Evolutionary conservation across 805 yeast species (phyloP), one percentile per base, ranked within the genome.

Genomic region (Myxozyma monticola): DNA sequence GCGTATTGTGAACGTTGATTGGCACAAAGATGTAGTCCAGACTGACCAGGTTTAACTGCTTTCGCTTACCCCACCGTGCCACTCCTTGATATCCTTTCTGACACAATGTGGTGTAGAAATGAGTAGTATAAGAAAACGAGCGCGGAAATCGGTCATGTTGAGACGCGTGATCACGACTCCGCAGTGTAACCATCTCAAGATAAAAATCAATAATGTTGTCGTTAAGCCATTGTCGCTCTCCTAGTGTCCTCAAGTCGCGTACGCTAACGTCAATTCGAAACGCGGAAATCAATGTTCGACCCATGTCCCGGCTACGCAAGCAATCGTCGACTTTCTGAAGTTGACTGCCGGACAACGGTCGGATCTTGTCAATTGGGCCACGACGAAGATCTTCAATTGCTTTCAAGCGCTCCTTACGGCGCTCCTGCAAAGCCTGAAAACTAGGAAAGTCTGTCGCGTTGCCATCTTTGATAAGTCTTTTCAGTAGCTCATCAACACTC

Each of bases 141-240:
- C 69, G 65, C 1, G 76, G 70, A 22, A 70, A 60, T 1, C 62
- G 60, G 61, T 46, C 39, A 18, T 36, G 1, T 18, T 14, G 3
- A 49, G 58, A 57, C 17, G 68, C 69, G 20, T 71, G 54, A 1
- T 65, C 60, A 41, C 70, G 70, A 9, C 74, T 63, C 21, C 78
- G 64, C 3, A 74, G 74, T 2, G 79, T 71, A 5, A 83, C 69
- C 59, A 84, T 60, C 37, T 74, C 72, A 62, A 90, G 72, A 65
- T 84, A 91, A 60, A 82, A 84, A 63, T 93, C 98, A 51, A 93
- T 90, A 3, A 93, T 76, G 37, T 83, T 86, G 67, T 93, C 99
- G 65, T 93, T 93, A 26, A 93, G 75, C 99, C 99, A 93, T 34
- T 76, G 69, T 4, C 84, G 74, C 46, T 84, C 85, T 7, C 76